Percentiles rank a stretch among this genome's conserved stretches.
phyloP scores from a whole-genome alignment of 345 rosid species.

The Eutrema heterophyllum region DNA sequence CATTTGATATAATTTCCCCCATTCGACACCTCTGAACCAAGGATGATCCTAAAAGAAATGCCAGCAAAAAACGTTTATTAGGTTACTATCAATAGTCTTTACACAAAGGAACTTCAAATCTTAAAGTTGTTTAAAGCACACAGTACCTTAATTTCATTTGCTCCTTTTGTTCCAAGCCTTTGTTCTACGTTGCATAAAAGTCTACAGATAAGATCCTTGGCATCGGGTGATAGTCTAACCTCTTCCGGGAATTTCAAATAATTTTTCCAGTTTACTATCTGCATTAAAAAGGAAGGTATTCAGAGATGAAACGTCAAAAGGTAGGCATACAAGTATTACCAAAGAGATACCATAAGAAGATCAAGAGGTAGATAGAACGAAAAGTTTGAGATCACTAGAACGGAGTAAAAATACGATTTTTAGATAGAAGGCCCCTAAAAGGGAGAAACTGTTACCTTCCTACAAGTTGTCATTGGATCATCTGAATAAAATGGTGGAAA shows the following conservation, averaged over 20 bases:
- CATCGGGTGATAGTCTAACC: constrained; percentile 82
- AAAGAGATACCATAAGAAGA: not conserved
- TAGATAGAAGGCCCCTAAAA: not conserved
- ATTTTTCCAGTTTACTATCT: constrained; percentile 98
- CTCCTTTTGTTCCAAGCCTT: constrained; percentile 90
- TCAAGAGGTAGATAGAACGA: no score
- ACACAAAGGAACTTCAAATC: constrained; percentile 18
- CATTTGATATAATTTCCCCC: constrained; percentile 83
- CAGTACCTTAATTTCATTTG: constrained; percentile 85
- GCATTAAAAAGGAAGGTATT: constrained; percentile 20
- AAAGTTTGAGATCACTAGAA: not conserved
- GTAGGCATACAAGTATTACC: not conserved
- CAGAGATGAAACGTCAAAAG: not conserved
- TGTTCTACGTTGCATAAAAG: constrained; percentile 91
- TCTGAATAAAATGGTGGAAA: constrained; percentile 99
- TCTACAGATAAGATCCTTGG: constrained; percentile 81
- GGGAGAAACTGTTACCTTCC: constrained; percentile 55
- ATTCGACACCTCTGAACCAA: constrained; percentile 78
- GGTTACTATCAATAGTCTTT: not conserved
- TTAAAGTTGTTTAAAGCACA: constrained; percentile 42
- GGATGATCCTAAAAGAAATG: constrained; percentile 63
- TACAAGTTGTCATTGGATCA: constrained; percentile 96
- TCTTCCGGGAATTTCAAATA: constrained; percentile 97
- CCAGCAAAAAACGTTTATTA: constrained; percentile 17
- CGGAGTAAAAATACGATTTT: not conserved